phyloP scores from a whole-genome alignment of 1,284 basidiomycete genomes.

The Lentinula novae-zelandiae region DNA sequence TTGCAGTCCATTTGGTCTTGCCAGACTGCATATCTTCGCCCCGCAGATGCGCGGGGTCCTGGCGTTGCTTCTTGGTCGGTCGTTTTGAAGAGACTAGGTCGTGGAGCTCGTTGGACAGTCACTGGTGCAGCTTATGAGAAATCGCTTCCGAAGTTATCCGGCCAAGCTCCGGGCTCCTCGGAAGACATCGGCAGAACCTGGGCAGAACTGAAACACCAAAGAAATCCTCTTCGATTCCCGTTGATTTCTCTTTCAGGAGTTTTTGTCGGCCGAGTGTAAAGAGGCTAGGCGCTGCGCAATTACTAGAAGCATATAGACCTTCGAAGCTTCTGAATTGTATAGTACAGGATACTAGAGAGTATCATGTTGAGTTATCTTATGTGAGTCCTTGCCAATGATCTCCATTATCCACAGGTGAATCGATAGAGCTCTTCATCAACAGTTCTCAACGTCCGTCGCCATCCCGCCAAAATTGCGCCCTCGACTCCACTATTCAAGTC shows the following conservation, averaged over 20 bases:
- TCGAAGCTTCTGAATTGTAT: too few relatives aligned
- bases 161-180: neutral
- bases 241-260: neutral
- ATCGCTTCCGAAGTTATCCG: neutral
- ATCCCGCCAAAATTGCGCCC: too few relatives aligned
- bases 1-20: slow-evolving; percentile 59
- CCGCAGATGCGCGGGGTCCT: slow-evolving; percentile 52
- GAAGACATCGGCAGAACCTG: neutral
- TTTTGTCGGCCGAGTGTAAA: too few relatives aligned
- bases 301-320: too few relatives aligned
- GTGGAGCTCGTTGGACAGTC: neutral
- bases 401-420: too few relatives aligned
- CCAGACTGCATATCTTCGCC: slow-evolving; percentile 60
- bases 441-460: too few relatives aligned
- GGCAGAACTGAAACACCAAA: neutral
- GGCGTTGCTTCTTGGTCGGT: slow-evolving; percentile 26
- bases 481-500: too few relatives aligned
- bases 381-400: too few relatives aligned
- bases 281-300: too few relatives aligned
- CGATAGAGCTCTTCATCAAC: too few relatives aligned
- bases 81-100: slow-evolving; percentile 16
- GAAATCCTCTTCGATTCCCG: neutral
- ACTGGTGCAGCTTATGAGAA: neutral
- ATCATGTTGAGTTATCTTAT: too few relatives aligned
- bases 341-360: too few relatives aligned